Evolutionary conservation across 345 rosid genomes (phyloP).

Genomic region (Hibiscus tridactylites): DNA sequence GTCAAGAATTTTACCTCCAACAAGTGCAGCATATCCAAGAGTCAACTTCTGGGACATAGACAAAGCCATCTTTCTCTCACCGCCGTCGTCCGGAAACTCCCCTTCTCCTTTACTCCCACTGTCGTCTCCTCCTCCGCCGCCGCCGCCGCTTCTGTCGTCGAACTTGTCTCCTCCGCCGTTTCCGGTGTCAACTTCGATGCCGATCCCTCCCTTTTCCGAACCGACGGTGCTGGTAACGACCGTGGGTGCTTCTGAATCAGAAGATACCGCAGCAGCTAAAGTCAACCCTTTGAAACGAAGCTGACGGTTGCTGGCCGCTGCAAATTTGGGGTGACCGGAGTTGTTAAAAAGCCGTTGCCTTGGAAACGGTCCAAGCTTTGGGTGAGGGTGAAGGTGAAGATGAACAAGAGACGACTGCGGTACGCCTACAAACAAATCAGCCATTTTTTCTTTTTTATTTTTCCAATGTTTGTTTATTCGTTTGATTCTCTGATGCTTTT

Average conservation of each 20-base stretch:
- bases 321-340: not conserved
- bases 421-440: constrained; percentile 15
- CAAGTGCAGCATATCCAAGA: constrained; percentile 3
- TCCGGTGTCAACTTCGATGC: constrained; percentile 11
- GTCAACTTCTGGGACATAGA: constrained; percentile 56
- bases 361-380: constrained; percentile 16
- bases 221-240: constrained; percentile 16
- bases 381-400: constrained; percentile 14
- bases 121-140: constrained; percentile 3
- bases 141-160: constrained; percentile 6
- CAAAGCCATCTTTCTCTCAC: constrained; percentile 25
- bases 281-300: constrained; percentile 10
- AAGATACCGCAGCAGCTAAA: constrained; percentile 14
- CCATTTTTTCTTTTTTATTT: constrained; percentile 13
- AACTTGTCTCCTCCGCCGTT: constrained; percentile 11
- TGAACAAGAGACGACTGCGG: constrained; percentile 34
- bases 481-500: not conserved
- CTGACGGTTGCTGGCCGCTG: not conserved
- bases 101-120: not conserved
- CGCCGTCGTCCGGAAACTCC: not conserved
- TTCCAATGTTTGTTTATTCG: no score
- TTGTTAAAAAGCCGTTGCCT: not conserved
- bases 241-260: constrained; percentile 22
- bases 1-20: not conserved
- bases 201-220: constrained; percentile 18